phyloP scores from a whole-genome alignment of 2,329 filamentous ascomycete species.

The Pseudogymnoascus sp. region DNA sequence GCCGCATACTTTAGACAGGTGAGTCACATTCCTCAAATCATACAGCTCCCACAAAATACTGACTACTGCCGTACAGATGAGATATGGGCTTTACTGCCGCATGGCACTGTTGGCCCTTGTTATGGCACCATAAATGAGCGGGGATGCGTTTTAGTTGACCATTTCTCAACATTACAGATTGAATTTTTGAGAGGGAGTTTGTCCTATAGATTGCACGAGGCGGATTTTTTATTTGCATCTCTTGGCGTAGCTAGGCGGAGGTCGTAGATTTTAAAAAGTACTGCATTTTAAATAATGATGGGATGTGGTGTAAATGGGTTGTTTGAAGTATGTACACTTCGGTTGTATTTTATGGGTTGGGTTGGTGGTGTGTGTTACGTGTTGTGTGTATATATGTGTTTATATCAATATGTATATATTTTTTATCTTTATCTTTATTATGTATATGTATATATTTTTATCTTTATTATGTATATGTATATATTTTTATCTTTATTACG shows the following conservation, averaged over 20 bases:
- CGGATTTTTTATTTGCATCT: slow-evolving; percentile 2
- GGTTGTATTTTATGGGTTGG: slow-evolving; percentile 6
- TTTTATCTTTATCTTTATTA: not conserved
- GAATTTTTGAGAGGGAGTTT: not conserved
- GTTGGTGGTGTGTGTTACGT: slow-evolving; percentile 5
- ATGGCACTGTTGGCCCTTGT: slow-evolving; percentile 96
- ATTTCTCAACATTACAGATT: not conserved
- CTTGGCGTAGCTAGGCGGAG: slow-evolving; percentile 6
- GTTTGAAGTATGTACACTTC: slow-evolving; percentile 4
- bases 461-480: too few relatives aligned
- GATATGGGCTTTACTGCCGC: slow-evolving; percentile 92
- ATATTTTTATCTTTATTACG: not conserved
- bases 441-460: slow-evolving; percentile 2
- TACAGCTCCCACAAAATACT: slow-evolving; percentile 2
- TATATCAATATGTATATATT: slow-evolving; percentile 5
- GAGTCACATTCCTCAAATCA: slow-evolving; percentile 35
- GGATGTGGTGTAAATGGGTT: slow-evolving; percentile 4
- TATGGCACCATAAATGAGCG: slow-evolving; percentile 45
- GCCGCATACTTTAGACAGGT: slow-evolving; percentile 99
- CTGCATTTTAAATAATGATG: slow-evolving; percentile 7
- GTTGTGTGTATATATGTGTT: slow-evolving; percentile 6
- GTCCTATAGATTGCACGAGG: not conserved
- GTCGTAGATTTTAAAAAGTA: slow-evolving; percentile 7
- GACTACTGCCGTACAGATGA: slow-evolving; percentile 56
- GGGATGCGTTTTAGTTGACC: not conserved